A percentile compares a stretch with the other conserved stretches of the same genome.
phyloP scores from a whole-genome alignment of 2,329 filamentous ascomycete genomes.

The Cytospora paraplurivora region DNA sequence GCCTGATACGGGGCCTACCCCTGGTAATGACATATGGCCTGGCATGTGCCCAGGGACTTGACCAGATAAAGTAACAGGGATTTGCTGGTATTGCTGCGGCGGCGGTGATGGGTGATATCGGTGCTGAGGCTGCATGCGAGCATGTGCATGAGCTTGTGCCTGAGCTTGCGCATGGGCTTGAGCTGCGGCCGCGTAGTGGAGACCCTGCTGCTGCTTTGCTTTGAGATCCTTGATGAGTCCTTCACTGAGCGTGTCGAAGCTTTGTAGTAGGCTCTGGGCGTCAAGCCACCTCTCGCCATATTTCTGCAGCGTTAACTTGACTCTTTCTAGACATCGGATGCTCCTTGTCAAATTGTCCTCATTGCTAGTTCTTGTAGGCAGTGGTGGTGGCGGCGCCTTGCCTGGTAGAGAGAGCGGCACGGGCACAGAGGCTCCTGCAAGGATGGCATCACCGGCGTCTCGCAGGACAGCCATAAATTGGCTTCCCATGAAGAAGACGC shows the following conservation, averaged over 20 bases:
- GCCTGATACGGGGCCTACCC: slow-evolving; percentile 14
- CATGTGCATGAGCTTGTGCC: slow-evolving; percentile 19
- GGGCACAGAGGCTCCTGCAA: slow-evolving; percentile 52
- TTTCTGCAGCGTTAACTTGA: slow-evolving; percentile 55
- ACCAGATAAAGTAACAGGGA: slow-evolving; percentile 20
- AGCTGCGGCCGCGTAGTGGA: slow-evolving; percentile 38
- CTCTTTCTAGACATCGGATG: slow-evolving; percentile 55
- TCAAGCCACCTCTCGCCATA: slow-evolving; percentile 64
- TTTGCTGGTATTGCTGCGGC: slow-evolving; percentile 21
- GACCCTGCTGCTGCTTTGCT: slow-evolving; percentile 39
- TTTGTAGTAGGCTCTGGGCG: slow-evolving; percentile 53
- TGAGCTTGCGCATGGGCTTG: slow-evolving; percentile 34
- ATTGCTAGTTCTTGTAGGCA: slow-evolving; percentile 49
- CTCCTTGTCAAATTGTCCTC: slow-evolving; percentile 59
- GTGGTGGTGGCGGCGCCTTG: slow-evolving; percentile 53
- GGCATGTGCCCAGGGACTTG: slow-evolving; percentile 16
- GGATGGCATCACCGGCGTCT: slow-evolving; percentile 58
- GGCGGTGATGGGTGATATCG: slow-evolving; percentile 18
- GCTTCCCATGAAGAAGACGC: slow-evolving; percentile 74
- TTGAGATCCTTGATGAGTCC: slow-evolving; percentile 48
- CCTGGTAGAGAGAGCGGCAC: slow-evolving; percentile 48
- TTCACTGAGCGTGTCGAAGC: slow-evolving; percentile 54
- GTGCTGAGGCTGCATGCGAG: slow-evolving; percentile 20
- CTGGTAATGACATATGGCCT: slow-evolving; percentile 21
- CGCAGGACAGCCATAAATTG: slow-evolving; percentile 64